These are phyloP conservation scores for Silene latifolia DNA, from an alignment of 148 eudicot genomes.

Conservation along the genomic window DNA sequence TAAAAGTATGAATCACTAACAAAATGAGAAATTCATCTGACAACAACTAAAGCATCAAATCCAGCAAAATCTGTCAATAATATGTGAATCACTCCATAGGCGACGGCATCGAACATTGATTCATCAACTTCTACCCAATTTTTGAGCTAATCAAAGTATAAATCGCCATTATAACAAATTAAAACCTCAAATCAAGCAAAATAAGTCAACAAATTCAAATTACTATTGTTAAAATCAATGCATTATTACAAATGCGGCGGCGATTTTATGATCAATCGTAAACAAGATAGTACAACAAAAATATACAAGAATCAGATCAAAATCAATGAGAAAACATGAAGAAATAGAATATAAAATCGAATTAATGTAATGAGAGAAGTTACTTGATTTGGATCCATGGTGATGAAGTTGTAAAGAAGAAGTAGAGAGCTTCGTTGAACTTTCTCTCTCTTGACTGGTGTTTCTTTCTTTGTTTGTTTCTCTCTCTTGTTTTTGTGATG, in stretches of 20 bases:
- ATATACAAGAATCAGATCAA: too few species aligned
- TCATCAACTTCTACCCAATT: neutral
- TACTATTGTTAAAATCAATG: too few species aligned
- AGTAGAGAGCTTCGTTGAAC: neutral
- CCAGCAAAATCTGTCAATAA: neutral
- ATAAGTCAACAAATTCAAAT: neutral
- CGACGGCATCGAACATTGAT: neutral
- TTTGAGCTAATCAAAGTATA: neutral
- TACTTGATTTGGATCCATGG: conserved; percentile 40
- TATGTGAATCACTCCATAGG: neutral
- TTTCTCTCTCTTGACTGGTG: neutral
- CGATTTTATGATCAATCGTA: too few species aligned
- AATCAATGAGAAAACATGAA: too few species aligned
- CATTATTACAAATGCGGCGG: too few species aligned
- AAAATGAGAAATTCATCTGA: neutral
- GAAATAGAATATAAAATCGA: too few species aligned
- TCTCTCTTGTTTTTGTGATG: neutral
- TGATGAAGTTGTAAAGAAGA: neutral
- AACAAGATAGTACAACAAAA: too few species aligned
- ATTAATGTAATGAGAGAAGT: conserved; percentile 6
- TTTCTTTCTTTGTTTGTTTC: neutral
- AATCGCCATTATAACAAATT: neutral
- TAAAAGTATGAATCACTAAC: neutral
- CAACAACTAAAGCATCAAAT: neutral
- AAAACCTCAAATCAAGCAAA: neutral